These are phyloP conservation scores for Bretschneidera sinensis DNA, from an alignment of 345 rosid species.

Conservation along the genomic window DNA sequence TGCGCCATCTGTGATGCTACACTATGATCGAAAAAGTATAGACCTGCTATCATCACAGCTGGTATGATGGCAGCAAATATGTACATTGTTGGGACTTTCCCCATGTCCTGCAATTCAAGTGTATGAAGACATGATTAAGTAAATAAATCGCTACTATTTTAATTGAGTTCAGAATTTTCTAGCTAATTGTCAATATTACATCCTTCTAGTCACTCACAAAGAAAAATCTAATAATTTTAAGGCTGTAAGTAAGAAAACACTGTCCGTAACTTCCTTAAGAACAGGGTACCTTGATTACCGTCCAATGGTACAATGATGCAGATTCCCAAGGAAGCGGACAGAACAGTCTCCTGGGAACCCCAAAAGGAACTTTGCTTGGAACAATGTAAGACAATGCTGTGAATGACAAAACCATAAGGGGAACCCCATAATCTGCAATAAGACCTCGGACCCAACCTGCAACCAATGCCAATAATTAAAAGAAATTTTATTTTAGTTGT, in stretches of 20 bases:
- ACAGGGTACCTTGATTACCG: slow-evolving; percentile 54
- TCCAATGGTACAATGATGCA: slow-evolving; percentile 68
- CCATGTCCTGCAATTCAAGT: slow-evolving; percentile 60
- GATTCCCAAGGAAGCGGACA: slow-evolving; percentile 88
- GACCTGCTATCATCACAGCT: slow-evolving; percentile 82
- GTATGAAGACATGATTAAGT: background rate
- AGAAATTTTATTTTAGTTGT: background rate
- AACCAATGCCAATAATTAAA: background rate
- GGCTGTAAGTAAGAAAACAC: background rate
- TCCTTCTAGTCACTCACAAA: background rate
- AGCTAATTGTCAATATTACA: background rate
- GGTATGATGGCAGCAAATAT: slow-evolving; percentile 72
- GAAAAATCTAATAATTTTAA: background rate
- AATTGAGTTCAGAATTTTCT: background rate
- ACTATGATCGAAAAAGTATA: slow-evolving; percentile 85
- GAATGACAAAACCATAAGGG: slow-evolving; percentile 71
- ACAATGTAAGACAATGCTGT: slow-evolving; percentile 47
- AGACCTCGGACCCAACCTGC: slow-evolving; percentile 67
- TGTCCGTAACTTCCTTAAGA: background rate
- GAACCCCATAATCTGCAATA: slow-evolving; percentile 79
- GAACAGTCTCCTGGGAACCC: slow-evolving; percentile 66
- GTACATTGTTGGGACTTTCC: slow-evolving; percentile 59
- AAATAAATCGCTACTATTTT: background rate
- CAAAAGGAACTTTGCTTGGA: slow-evolving; percentile 41
- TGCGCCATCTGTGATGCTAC: slow-evolving; percentile 92